Base-by-base conservation (phyloP, 2,329 filamentous ascomycete genomes). In the Diplodia scrobiculata region DNA sequence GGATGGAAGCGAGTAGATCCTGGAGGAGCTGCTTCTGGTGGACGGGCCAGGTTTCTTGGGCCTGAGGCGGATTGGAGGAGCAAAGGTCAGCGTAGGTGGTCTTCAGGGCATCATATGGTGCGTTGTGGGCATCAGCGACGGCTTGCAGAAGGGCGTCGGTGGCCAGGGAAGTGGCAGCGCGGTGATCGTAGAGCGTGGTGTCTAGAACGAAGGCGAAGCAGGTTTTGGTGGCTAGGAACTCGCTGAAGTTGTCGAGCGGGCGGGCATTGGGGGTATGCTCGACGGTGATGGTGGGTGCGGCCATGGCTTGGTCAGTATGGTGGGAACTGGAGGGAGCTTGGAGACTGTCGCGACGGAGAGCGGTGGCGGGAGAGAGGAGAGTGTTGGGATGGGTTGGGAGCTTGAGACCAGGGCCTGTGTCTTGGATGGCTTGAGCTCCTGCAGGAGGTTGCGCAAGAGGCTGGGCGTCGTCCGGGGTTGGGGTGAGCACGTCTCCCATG, bases 151-250 rank as follows among this genome's bases (percentile, higher is more conserved):
- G 47, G 34, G 65, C 65, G 48, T 48, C 17, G 19, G 47, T 38
- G 55, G 65, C 65, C 17, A 36, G 34, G 11, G 54, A 25, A 25
- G 55, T 47, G 25, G 48, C 54, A 32, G 32, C 29, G 25, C 21
- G 14, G 65, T 60, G 48, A 34, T 51, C 47, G 65, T 66, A 50
- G 34, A 66, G 65, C 2, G 65, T 66, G 11, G 32, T 62, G 65
- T 66, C 51, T 47, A 66, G 65, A 17, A 53, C 48, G 34, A 66
- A 66, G 54, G 48, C 65, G 55, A 62, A 53, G 47, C 65, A 66
- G 47, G 45, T 62, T 36, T 66, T 66, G 48, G 54, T 51, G 14
- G 48, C 27, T 25, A 66, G 54, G 36, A 52, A 36, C 47, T 58
- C 48, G 65, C 54, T 62, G 50, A 66, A 32, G 47, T 38, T 5